Base-by-base conservation (phyloP, 2,329 filamentous ascomycete genomes). In the Verruconis gallopava region DNA sequence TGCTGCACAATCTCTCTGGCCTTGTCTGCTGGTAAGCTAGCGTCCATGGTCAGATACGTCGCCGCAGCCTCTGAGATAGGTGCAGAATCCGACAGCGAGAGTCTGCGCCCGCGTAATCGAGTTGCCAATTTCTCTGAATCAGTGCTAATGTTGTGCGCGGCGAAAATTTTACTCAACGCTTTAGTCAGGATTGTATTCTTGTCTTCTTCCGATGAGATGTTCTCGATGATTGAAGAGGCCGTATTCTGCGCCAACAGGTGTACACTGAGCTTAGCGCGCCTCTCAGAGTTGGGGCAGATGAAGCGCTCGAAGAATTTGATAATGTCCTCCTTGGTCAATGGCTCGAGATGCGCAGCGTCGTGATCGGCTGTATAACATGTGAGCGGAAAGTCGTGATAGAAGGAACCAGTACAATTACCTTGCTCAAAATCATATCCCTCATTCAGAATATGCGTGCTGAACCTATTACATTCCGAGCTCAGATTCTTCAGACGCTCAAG, bases 401-500 rank as follows among this genome's bases (percentile, higher is more conserved):
- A 36, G n/a, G 21, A 12, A 13, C 39, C 19, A 22, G 12, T 30
- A 17, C 25, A 67, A 75, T 60, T 69, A 86, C 89, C 76, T 56
- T 82, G 77, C 53, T 85, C 72, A 60, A 96, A 98, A 60, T 95
- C 86, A 58, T 88, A 93, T 50, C 81, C 84, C 56, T 95, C 88
- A 40, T 73, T 81, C 39, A 76, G 74, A 50, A 98, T 85, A 54
- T 95, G 85, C 39, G 70, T 71, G 88, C 85, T 94, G 56, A 93
- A 80, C 35, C 85, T 73, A 43, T 70, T 73, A 4, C 79, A 85
- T 64, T 98, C 91, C 49, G 89, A 81, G 46, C 79, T 75, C 37
- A 98, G 66, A 50, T 95, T 96, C 70, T 94, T 94, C 51, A 93
- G 61, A 61, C 93, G 94, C 63, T 96, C 88, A 17, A 93, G 66